Evolutionary conservation across 345 rosid species (phyloP), one percentile per base, ranked within the genome.

Genomic region (Noccaea bulbosa): DNA sequence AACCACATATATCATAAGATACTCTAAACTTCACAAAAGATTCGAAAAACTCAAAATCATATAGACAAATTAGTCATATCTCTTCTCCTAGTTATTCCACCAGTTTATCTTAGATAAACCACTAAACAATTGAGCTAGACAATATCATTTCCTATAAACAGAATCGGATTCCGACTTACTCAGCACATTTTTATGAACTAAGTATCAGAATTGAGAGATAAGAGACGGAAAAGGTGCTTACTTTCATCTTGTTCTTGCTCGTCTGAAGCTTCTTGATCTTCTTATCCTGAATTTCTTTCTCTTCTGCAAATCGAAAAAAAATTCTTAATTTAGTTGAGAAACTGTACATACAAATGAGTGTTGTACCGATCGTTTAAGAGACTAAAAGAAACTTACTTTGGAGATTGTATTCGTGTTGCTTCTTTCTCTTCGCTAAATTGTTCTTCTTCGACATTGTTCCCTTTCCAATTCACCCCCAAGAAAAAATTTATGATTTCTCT

Each of bases 211-310:
- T 8, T 15, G 46, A 8, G 15, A 56, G 14, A 32, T 6, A 17
- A 15, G n/a, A 48, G 17, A 53, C 11, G 68, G 22, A 43, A 12
- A 73, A 78, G 70, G 5, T 3, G 15, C 65, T 54, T 34, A 89
- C 99, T 86, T 95, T 92, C 99, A 95, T 95, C 84, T 91, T 90
- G 65, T 83, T 92, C 80, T 88, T 90, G 89, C 88, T 92, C 0
- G 87, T 80, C 39, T 86, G 86, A 75, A 89, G 96, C 86, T 88
- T 89, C 84, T 79, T 82, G 16, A 55, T 83, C 65, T 62, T 77
- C 83, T 85, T 90, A 15, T 88, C 92, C 22, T 77, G 87, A 81
- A 81, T 74, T 62, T 81, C 86, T 77, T 88, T 92, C 87, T 92
- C 99, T 51, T 88, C 96, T 95, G 50, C 52, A 64, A 45, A 59